Base-by-base conservation (phyloP, 495 filamentous ascomycete species). In the Elaphomyces granulatus region DNA sequence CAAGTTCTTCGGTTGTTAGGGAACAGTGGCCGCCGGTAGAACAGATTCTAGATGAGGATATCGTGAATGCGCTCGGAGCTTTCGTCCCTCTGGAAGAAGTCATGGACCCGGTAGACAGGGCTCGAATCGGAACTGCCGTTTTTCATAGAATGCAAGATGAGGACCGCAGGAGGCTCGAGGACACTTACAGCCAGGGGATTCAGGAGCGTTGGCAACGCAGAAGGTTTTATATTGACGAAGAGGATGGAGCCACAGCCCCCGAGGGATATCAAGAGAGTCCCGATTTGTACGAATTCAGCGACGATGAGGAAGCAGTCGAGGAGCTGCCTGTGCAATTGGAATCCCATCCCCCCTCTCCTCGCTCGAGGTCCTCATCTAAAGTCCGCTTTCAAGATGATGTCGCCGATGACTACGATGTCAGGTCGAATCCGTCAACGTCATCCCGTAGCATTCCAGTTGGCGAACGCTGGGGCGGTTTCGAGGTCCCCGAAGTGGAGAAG, bases 341-440 rank as follows among this genome's bases (percentile, higher is more conserved):
- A 23, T 66, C 63, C 4, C 67, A 61, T 17, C 67, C 69, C 14
- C 60, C 68, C 3, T 70, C 74, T n/a, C 64, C 74, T 8, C 74
- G 77, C n/a, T 87, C 83, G 10, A 70, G 82, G 32, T 87, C 84
- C 2, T 88, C 82, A 2, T 87, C 83, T 15, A 87, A 84, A 51
- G 85, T 87, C 18, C 72, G 82, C 28, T 88, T 92, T 53, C 76
- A 78, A 40, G 85, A 88, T 52, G 80, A 86, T 41, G 59, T 68
- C 17, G 50, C 53, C 4, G 67, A 71, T 20, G 82, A 87, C 45
- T 76, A 75, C 45, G 82, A 87, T 34, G 74, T 73, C 15, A 66
- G 80, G 14, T 87, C 83, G 16, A 85, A 83, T 50, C 76, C 72
- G 4, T 88, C 83, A 16, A 84, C 80, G 1, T 87, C 83, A 4